Evolutionary conservation across 2,329 filamentous ascomycete species (phyloP), one percentile per base, ranked within the genome.

Genomic region (Dendryphion nanum): DNA sequence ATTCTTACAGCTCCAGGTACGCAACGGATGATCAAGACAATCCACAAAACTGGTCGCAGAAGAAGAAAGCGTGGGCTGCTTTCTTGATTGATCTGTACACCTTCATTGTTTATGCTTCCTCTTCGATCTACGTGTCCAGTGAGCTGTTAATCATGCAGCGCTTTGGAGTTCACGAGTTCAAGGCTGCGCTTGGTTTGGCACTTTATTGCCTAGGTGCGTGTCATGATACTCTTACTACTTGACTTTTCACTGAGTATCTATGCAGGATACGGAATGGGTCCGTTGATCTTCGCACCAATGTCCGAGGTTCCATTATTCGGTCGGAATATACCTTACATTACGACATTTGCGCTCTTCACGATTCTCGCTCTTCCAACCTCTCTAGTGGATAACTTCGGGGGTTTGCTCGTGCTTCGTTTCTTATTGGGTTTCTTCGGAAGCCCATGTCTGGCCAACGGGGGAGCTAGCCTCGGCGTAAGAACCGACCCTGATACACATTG

Each of bases 361-460:
- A 65, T 74, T 23, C 61, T 80, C 33, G 66, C 75, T 30, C 63
- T 77, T 6, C 69, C 66, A 1, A 69, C 70, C 4, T 66, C 70
- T 3, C 62, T 73, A n/a, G 70, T 72, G 0, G 62, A 60, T 24
- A 78, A 77, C 44, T 70, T 79, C 32, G 72, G 69, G 5, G 75
- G 75, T 60, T 58, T 81, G 0, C 57, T 80, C 0, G 71, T 67
- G 2, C 70, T 79, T 28, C 70, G 76, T 5, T 78, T 77, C 48
- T 43, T 79, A 1, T 72, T 71, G 0, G 75, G 75, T 1, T 74
- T 78, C 48, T 67, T 76, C 45, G 73, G 74, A 2, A 78, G 74
- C 6, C 83, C 82, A 0, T 82, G 78, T 57, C 64, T 87, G 6
- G 82, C 82, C 0, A 83, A 75, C 5, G 73, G 71, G 4, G 72